Base-by-base conservation (phyloP, 2,329 filamentous ascomycete genomes). In the Aspergillus sp. region DNA sequence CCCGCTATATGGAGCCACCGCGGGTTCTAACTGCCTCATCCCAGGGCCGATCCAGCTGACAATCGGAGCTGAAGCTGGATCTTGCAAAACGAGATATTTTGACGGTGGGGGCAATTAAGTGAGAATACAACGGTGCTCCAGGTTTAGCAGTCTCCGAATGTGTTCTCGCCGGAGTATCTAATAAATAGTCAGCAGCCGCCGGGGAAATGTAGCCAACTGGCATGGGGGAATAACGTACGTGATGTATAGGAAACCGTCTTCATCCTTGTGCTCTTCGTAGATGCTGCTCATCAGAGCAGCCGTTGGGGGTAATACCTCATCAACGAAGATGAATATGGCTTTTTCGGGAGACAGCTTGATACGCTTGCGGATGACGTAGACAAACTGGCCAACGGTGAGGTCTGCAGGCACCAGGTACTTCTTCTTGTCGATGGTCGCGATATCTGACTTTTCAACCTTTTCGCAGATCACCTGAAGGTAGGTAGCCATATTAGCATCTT, bases 381-480 rank as follows among this genome's bases (percentile, higher is more conserved):
- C 95, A 76, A 99, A 97, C 88, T 99, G 95, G 71, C 95, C 95
- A 64, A 99, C 95, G 63, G 95, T 99, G 74, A 99, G 87, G 75
- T 99, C 95, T 68, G 95, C 92, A 14, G 95, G 95, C 27, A 99
- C 95, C 49, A 99, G 86, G 75, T 99, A 99, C 83, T 99, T 99
- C 88, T 99, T 99, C 89, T 99, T 99, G 82, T 99, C 95, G 84
- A 99, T 99, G 67, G 95, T 98, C 60, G 95, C 95, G 70, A 99
- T 99, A 76, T 99, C 95, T 62, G 90, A 96, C 83, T 97, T 98
- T 82, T 99, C 95, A 68, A 98, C 93, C 84, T 98, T 98, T 81
- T 98, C 95, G 84, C 95, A 99, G 77, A 99, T 99, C 64, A 99
- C 93, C 93, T 96, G 70, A 67, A 54, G 31, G 60, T 57, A 17